Base-by-base conservation (phyloP, 2,329 filamentous ascomycete species). In the Chaetomiaceae sp. region DNA sequence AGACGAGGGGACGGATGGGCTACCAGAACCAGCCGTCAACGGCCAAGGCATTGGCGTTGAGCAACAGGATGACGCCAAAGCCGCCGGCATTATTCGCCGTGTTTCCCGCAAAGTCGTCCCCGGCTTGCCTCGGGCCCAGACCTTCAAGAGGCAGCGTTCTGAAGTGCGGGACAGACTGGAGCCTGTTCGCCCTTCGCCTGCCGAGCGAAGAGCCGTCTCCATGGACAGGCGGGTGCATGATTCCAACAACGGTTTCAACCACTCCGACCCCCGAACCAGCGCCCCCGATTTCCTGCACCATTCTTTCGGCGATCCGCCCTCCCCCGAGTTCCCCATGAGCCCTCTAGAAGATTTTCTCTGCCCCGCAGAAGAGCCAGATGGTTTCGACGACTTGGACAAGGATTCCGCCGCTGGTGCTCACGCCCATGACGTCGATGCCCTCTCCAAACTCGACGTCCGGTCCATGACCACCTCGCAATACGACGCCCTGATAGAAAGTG, bases 121-220 rank as follows among this genome's bases (percentile, higher is more conserved):
- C 16, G 86, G 86, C 14, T 73, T 96, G 33, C 89, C 90, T 34
- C 81, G 89, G 44, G 76, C 84, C 4, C 82, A 86, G 62, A 95
- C 89, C 0, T 90, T 95, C 71, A 87, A 85, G 69, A 82, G 90
- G 62, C 89, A 92, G 68, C 81, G 87, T 66, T 92, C 89, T 25
- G 91, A 96, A 70, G 79, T 81, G 58, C 80, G 90, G 61, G 82
- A 87, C 61, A 85, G 84, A 63, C 75, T 95, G 49, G 76, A 86
- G 54, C 84, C 87, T 40, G 76, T 83, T 37, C 75, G 84, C 43
- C 78, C 81, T 5, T 80, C 82, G 29, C 71, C 76, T 23, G 79
- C 80, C 34, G 87, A 90, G 69, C 81, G 87, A 60, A 81, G 90
- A 64, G 83, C 89, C 10, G 75, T 84, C 13, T 92, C 87, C 8